Evolutionary conservation across 768 basidiomycete species (phyloP).

Genomic region (Leccinum broughii): DNA sequence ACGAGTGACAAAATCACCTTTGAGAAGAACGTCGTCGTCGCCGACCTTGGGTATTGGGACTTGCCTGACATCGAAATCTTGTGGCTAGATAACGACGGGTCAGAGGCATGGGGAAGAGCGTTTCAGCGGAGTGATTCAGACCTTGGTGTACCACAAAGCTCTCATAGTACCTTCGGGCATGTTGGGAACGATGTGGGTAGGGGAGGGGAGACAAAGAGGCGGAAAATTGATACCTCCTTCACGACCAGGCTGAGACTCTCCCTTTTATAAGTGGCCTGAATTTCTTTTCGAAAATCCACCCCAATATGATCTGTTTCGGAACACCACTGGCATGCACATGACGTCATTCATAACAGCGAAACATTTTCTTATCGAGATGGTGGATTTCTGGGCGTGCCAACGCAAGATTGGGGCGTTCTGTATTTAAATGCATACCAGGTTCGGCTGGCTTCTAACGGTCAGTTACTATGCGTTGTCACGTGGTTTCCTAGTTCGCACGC

Average conservation of each 20-base stretch:
- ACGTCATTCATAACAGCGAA: slow-evolving; percentile 21
- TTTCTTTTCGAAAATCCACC: slow-evolving; percentile 8
- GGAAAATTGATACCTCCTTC: slow-evolving; percentile 3
- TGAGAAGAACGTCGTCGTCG: slow-evolving; percentile 73
- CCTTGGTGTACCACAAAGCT: slow-evolving; percentile 71
- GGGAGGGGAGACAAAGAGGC: slow-evolving; percentile 1
- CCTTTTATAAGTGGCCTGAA: slow-evolving; percentile 22
- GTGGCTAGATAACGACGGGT: slow-evolving; percentile 45
- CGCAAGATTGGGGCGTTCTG: background rate
- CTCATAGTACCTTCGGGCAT: slow-evolving; percentile 70
- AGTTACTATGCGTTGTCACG: no score
- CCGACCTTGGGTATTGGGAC: slow-evolving; percentile 66
- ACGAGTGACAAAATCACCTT: slow-evolving; percentile 44
- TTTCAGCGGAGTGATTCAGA: slow-evolving; percentile 29
- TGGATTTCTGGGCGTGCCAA: background rate
- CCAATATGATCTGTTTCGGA: slow-evolving; percentile 20
- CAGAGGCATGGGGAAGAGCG: slow-evolving; percentile 5
- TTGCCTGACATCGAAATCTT: slow-evolving; percentile 62
- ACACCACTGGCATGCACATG: slow-evolving; percentile 20
- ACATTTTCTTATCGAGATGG: background rate
- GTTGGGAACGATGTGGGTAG: slow-evolving; percentile 8
- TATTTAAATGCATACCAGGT: background rate
- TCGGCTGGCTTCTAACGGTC: background rate
- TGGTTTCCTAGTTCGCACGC: background rate
- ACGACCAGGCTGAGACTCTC: slow-evolving; percentile 1